A percentile compares a stretch with the other conserved stretches of the same genome.
These are phyloP conservation scores for Pythium catenulatum DNA, from an alignment of 352 stramenopile species.

Conservation along the genomic window DNA sequence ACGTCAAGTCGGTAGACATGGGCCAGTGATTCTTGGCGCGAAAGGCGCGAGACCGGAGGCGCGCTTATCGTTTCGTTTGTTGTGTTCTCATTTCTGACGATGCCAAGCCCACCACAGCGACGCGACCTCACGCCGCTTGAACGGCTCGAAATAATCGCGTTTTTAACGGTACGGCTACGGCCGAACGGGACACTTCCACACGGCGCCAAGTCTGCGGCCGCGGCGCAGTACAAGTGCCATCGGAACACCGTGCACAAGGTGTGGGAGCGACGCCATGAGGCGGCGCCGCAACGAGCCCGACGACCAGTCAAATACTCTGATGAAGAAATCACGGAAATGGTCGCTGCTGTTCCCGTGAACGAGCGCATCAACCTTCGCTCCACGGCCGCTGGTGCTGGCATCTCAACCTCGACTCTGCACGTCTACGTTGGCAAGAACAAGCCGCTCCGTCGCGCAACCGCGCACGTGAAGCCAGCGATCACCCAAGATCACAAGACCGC, in stretches of 20 bases:
- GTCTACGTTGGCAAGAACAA: conserved; percentile 38
- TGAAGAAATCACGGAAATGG: not conserved
- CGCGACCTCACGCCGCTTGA: not conserved
- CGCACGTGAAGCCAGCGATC: not conserved
- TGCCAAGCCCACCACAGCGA: not conserved
- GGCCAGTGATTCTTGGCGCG: not conserved
- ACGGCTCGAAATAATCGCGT: not conserved
- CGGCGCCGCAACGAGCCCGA: not conserved
- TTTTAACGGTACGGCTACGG: not conserved
- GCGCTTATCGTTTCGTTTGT: not conserved
- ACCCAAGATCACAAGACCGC: not conserved
- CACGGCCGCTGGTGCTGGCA: not conserved
- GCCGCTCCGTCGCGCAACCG: not conserved
- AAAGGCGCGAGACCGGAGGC: not conserved
- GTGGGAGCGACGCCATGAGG: not conserved
- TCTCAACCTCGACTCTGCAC: conserved; percentile 6
- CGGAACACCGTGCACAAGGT: not conserved
- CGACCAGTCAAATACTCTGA: not conserved
- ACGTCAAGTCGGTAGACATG: not conserved
- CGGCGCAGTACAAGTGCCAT: not conserved
- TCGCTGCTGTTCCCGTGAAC: not conserved
- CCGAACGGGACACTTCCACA: not conserved
- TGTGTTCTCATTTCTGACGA: not conserved
- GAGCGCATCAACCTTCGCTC: not conserved
- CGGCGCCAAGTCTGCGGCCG: not conserved